A percentile compares a stretch with the other conserved stretches of the same genome.
These are phyloP conservation scores for Mycena citricolor DNA, from an alignment of 1,284 basidiomycete genomes.

Conservation along the genomic window DNA sequence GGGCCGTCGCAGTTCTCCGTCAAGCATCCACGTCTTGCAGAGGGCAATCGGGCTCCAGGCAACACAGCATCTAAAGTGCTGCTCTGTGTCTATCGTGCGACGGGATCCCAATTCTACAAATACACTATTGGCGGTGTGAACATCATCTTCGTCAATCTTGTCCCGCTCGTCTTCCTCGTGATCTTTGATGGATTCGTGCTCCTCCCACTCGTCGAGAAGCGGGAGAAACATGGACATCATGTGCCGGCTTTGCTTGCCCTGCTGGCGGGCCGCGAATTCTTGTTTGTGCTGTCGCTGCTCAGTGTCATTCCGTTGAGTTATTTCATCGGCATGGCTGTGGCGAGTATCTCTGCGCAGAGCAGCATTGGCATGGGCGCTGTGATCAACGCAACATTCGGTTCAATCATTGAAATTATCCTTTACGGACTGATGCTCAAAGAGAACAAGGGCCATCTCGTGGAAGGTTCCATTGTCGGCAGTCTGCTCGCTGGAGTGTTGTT, in stretches of 20 bases:
- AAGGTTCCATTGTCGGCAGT: slow-evolving; percentile 95
- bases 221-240: slow-evolving; percentile 50
- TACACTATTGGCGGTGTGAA: slow-evolving; percentile 99
- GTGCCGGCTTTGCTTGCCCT: slow-evolving; percentile 68
- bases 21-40: slow-evolving; percentile 52
- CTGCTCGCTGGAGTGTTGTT: slow-evolving; percentile 93
- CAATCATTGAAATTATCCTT: slow-evolving; percentile 95
- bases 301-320: slow-evolving; percentile 97
- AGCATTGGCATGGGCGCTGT: slow-evolving; percentile 99
- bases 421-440: slow-evolving; percentile 89
- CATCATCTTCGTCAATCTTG: slow-evolving; percentile 95
- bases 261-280: slow-evolving; percentile 74
- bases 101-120: slow-evolving; percentile 95
- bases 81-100: slow-evolving; percentile 92
- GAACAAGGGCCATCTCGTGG: slow-evolving; percentile 90
- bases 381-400: slow-evolving; percentile 99
- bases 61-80: slow-evolving; percentile 80
- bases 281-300: slow-evolving; percentile 85
- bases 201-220: slow-evolving; percentile 65
- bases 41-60: slow-evolving; percentile 74
- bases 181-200: slow-evolving; percentile 92
- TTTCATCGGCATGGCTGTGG: slow-evolving; percentile 99
- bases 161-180: slow-evolving; percentile 93
- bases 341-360: slow-evolving; percentile 96
- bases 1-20: slow-evolving; percentile 45